Percentiles rank a stretch among this genome's conserved stretches.
Conservation (phyloP, 192 early-diverging fungal genomes). For the Coemansia sp. region DNA sequence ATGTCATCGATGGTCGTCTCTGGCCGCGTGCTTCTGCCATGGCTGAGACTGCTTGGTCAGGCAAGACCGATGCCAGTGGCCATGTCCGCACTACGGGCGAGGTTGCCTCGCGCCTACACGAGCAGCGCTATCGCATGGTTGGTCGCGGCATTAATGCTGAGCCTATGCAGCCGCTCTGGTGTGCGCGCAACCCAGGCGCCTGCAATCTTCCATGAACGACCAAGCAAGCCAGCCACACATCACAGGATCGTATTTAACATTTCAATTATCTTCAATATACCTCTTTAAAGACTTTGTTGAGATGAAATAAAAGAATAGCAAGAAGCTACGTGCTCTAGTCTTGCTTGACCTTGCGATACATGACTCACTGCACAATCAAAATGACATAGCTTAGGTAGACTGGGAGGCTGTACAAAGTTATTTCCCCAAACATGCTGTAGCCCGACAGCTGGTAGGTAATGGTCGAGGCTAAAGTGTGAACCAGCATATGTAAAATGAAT, state of each 20-base stretch:
- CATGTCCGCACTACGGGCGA: slow-evolving; percentile 60
- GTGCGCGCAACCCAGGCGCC: slow-evolving; percentile 61
- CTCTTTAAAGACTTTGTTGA: background rate
- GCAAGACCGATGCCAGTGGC: slow-evolving; percentile 59
- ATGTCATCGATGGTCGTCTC: slow-evolving; percentile 60
- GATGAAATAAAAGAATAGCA: background rate
- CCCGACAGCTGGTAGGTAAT: background rate
- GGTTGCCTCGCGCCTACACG: slow-evolving; percentile 67
- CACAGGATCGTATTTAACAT: background rate
- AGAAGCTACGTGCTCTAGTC: background rate
- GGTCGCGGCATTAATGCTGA: slow-evolving; percentile 66
- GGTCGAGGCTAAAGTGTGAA: background rate
- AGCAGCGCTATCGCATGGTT: slow-evolving; percentile 73
- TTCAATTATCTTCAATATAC: background rate
- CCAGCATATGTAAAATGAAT: background rate
- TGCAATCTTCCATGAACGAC: slow-evolving; percentile 43
- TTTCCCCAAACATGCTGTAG: background rate
- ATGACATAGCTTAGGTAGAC: background rate
- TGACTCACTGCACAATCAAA: background rate
- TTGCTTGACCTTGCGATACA: background rate
- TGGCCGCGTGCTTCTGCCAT: slow-evolving; percentile 74
- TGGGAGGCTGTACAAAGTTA: background rate
- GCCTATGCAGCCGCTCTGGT: slow-evolving; percentile 76
- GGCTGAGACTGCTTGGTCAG: slow-evolving; percentile 73
- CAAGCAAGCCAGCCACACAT: background rate